Base-by-base conservation (phyloP, 2,329 filamentous ascomycete genomes). In the Fusarium liriodendri region DNA sequence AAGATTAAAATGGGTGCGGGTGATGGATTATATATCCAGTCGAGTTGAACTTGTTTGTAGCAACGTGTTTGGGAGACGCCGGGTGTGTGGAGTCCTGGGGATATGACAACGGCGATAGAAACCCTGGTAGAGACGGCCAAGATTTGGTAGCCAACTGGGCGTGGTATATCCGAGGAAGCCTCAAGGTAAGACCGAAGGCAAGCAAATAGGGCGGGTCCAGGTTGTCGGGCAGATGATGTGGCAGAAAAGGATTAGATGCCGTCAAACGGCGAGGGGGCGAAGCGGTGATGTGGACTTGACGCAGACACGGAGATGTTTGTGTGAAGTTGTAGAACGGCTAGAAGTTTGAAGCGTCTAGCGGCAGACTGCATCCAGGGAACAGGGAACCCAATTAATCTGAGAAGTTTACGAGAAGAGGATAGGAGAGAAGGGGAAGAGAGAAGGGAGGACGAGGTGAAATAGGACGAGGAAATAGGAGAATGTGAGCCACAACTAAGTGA, bases 191-290 rank as follows among this genome's bases (percentile, higher is more conserved):
- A 77, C 74, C 74, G 62, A 77, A 66, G 54, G 64, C 67, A 69
- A 75, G 62, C 64, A 72, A 69, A 70, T 50, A 59, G 62, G 66
- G 33, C 58, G 64, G 74, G 58, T 54, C 67, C 66, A 73, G 62
- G 45, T 70, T 67, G 61, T 64, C 71, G 67, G 76, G 67, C 62
- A 54, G 64, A 69, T 78, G 76, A 79, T 78, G 77, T 79, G 77
- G 77, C 77, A 78, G 74, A 60, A 76, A 54, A 68, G 65, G 76
- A 78, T 77, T 76, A 78, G 76, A 70, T 78, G 69, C 70, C 65
- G 66, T 75, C 45, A 52, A 68, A 65, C 54, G 65, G 68, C 47
- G 67, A 69, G 55, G 45, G 66, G 68, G 66, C 42, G 50, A 70
- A 64, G 61, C 65, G 63, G 62, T 62, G 69, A 70, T 67, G 69